phyloP scores from a whole-genome alignment of 139 green algal species.

The Desmodesmus armatus region DNA sequence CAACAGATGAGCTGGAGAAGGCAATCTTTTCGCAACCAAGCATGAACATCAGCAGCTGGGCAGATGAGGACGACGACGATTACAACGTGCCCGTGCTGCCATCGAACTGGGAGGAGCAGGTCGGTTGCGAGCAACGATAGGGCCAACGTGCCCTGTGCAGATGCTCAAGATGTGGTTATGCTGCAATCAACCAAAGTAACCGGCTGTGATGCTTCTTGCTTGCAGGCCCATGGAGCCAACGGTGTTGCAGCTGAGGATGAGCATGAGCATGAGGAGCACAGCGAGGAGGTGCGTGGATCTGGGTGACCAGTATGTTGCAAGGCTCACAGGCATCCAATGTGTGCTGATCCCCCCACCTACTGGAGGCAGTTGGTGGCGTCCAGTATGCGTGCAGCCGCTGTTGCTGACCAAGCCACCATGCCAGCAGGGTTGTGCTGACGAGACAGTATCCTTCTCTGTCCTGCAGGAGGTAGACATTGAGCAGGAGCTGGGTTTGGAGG shows the following conservation, averaged over 20 bases:
- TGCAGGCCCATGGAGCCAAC: conserved; percentile 25
- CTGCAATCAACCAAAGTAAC: neutral
- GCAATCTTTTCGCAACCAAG: conserved; percentile 59
- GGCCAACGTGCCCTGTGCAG: conserved; percentile 1
- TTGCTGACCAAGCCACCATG: too few species aligned
- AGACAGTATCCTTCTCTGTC: too few species aligned
- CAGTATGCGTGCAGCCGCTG: too few species aligned
- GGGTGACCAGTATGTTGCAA: too few species aligned
- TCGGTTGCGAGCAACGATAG: neutral
- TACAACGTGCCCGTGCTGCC: conserved; percentile 45
- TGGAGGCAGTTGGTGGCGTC: too few species aligned
- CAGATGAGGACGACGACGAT: conserved; percentile 60
- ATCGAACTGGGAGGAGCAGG: conserved; percentile 33
- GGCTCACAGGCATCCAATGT: too few species aligned
- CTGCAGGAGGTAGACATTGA: conserved; percentile 59
- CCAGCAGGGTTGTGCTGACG: too few species aligned
- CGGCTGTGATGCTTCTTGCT: too few species aligned
- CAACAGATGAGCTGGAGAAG: conserved; percentile 61
- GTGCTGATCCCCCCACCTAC: too few species aligned
- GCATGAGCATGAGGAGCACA: conserved; percentile 49
- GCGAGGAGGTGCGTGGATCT: conserved; percentile 52
- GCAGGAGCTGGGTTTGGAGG: conserved; percentile 58
- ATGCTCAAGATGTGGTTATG: neutral
- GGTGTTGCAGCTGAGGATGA: conserved; percentile 41
- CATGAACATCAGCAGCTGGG: conserved; percentile 55